Evolutionary conservation across 352 stramenopile species (phyloP), one percentile per base, ranked within the genome.

Genomic region (Globisporangium mamillatum): DNA sequence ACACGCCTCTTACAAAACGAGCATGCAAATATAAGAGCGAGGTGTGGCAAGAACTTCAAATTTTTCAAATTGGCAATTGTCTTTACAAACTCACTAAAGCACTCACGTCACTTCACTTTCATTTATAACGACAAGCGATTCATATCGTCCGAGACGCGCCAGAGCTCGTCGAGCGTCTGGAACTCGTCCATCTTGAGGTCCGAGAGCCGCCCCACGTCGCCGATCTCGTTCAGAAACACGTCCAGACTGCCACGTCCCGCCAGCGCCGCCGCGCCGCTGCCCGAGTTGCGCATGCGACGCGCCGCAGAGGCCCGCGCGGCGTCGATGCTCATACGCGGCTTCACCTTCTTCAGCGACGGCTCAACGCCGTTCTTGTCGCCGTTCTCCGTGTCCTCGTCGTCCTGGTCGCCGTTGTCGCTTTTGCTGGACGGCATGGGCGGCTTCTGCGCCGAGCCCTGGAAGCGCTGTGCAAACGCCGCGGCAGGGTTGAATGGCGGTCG

Each of bases 111-210:
- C 24, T 36, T 34, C 24, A 18, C 24, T 20, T 56, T 34, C 38
- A 20, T 48, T 86, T 70, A 94, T 78, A 94, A 80, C 61, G 86
- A 94, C 66, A 94, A 63, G 60, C 86, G 84, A 61, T 91, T 86
- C 86, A 94, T 92, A 62, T 94, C 86, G 61, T 82, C 85, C n/a
- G 86, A 94, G 60, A 94, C 86, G 48, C 86, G 83, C 86, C 86
- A 94, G 57, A 94, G 75, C 70, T 91, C 84, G 29, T 92, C 84
- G 53, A 94, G 78, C 59, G 80, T 89, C 70, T 92, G 84, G 67
- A 94, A 92, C 60, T 92, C 86, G 64, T 92, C 85, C 84, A 94
- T 90, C 74, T 92, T 94, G 61, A 94, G 80, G 73, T 94, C 86
- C 41, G 86, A 94, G 58, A 94, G 82, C 34, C 86, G 84, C 2